Conservation (phyloP, 352 stramenopile genomes). For the Pythium grandisporangium region DNA sequence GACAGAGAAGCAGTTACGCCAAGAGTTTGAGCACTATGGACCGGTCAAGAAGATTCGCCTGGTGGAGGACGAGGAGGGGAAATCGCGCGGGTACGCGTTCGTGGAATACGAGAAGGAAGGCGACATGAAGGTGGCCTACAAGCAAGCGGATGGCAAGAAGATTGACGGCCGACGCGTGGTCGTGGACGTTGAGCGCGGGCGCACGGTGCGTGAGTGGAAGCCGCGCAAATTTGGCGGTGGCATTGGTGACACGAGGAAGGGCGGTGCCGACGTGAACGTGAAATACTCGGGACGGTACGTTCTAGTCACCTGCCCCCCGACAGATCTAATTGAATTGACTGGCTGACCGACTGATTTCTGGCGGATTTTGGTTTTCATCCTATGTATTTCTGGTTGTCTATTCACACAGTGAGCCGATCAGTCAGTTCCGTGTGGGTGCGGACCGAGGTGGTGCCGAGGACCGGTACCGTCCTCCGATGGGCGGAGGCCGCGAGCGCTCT, state of each 20-base stretch:
- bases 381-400: neutral
- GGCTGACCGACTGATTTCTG: too few species aligned
- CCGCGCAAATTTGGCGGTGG: slow-evolving; percentile 92
- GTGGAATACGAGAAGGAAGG: slow-evolving; percentile 98
- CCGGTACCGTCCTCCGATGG: too few species aligned
- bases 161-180: slow-evolving; percentile 95
- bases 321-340: slow-evolving; percentile 11
- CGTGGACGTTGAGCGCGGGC: slow-evolving; percentile 96
- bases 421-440: slow-evolving; percentile 13
- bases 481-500: slow-evolving; percentile 18
- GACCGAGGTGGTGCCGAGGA: slow-evolving; percentile 15
- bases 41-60: slow-evolving; percentile 85
- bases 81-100: slow-evolving; percentile 95
- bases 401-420: slow-evolving; percentile 14
- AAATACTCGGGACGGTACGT: slow-evolving; percentile 75
- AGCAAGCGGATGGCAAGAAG: slow-evolving; percentile 91
- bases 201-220: slow-evolving; percentile 96
- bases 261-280: slow-evolving; percentile 69
- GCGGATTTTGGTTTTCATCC: neutral
- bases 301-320: neutral
- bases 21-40: slow-evolving; percentile 95
- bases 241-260: slow-evolving; percentile 85
- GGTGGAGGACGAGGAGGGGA: slow-evolving; percentile 82
- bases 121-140: slow-evolving; percentile 95
- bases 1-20: slow-evolving; percentile 94